A percentile compares a stretch with the other conserved stretches of the same genome.
phyloP scores from a whole-genome alignment of 306 rosid species.

The Cucumis sativus region Cucumber_9930_V3 NC_026660.2:12463501-12464000 shows the following conservation, averaged over 20 bases:
- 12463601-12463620: background rate
- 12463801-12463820: background rate
- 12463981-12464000: too few relatives aligned
- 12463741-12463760: conserved; percentile 77
- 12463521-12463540: conserved; percentile 59
- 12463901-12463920: too few relatives aligned
- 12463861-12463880: background rate
- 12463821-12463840: background rate
- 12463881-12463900: too few relatives aligned
- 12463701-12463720: conserved; percentile 33
- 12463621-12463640: conserved; percentile 73
- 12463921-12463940: too few relatives aligned
- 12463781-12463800: conserved; percentile 11
- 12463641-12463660: conserved; percentile 72
- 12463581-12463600: background rate
- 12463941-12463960: too few relatives aligned
- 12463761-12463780: conserved; percentile 31
- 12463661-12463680: conserved; percentile 79
- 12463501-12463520: conserved; percentile 61
- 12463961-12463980: too few relatives aligned
- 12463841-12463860: background rate
- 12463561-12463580: background rate
- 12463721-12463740: conserved; percentile 37
- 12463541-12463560: background rate
- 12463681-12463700: conserved; percentile 47